Base-by-base conservation (phyloP, 2,329 filamentous ascomycete genomes). In the Fonsecaea erecta region DNA sequence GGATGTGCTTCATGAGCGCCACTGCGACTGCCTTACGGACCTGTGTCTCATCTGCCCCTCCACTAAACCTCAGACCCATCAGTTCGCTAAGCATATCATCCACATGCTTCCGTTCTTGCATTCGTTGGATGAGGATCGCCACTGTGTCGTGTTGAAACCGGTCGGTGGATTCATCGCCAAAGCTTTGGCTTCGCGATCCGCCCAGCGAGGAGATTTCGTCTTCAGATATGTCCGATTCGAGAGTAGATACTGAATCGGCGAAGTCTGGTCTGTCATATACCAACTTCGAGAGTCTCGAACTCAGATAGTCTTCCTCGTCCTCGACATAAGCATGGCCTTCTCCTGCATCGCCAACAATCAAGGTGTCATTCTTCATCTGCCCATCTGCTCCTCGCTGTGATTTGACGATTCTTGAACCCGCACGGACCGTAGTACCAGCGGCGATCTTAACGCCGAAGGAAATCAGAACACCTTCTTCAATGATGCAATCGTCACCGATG, bases 41-140 rank as follows among this genome's bases (percentile, higher is more conserved):
- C 77, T 95, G 90, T 70, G 89, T 85, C 74, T 97, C 94, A 0
- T 92, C 93, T 1, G 95, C 95, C 73, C 98, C 92, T 73, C 91
- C 92, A 61, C 89, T 90, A 77, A 99, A 91, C 11, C 94, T 90
- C n/a, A 98, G 83, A 53, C 92, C 91, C 82, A 93, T 96, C 68
- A 99, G 90, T 76, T 99, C 95, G 35, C 98, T 86, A 75, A 94
- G 92, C 73, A 97, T 93, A 69, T 96, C 95, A 75, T 96, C 91
- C 11, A 88, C 86, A 14, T 86, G 85, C 56, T 87, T 82, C 24
- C 88, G 90, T 66, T 87, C 85, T 58, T 90, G 89, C 48, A 98
- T 83, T 26, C 92, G 91, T 73, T 97, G 93, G 67, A 93, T 85
- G n/a, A 98, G 85, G 66, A 92, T 94, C 69, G 88, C 84, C 2